Percentiles rank a stretch among this genome's conserved stretches.
Evolutionary conservation across 495 filamentous ascomycete species (phyloP).

Genomic region (Neurospora hispaniola): DNA sequence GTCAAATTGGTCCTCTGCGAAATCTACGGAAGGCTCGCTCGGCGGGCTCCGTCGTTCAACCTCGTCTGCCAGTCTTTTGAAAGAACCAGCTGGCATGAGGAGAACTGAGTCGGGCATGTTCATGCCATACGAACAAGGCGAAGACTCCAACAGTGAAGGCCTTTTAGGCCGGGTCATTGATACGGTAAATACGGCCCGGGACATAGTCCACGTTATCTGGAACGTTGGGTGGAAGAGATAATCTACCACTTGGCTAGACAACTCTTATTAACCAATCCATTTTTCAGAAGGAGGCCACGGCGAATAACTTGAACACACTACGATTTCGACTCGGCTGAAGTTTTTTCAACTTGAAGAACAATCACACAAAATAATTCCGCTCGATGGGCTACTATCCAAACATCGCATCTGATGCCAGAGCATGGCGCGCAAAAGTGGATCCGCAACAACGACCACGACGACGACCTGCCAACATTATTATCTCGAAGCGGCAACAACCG

Average conservation of each 20-base stretch:
- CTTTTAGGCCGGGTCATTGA: conserved; percentile 79
- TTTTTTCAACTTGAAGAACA: conserved; percentile 16
- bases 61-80: conserved; percentile 24
- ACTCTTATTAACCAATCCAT: conserved; percentile 26
- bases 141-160: conserved; percentile 42
- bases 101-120: conserved; percentile 76
- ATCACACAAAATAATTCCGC: conserved; percentile 9
- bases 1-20: conserved; percentile 8
- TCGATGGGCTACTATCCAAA: background rate
- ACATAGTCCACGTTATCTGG: conserved; percentile 95
- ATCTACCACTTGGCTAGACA: conserved; percentile 21
- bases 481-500: background rate
- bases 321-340: conserved; percentile 19
- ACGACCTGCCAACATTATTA: background rate
- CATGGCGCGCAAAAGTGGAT: background rate
- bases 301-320: conserved; percentile 9
- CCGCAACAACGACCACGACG: background rate
- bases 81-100: conserved; percentile 47
- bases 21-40: conserved; percentile 5
- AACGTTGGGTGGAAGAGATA: conserved; percentile 89
- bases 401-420: conserved; percentile 1
- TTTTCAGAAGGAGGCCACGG: conserved; percentile 25
- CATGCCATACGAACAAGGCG: conserved; percentile 69
- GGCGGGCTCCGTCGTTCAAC: conserved; percentile 24
- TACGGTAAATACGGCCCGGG: conserved; percentile 89